Evolutionary conservation across 2,329 filamentous ascomycete genomes (phyloP).

Genomic region (Aureobasidium melanogenum): DNA sequence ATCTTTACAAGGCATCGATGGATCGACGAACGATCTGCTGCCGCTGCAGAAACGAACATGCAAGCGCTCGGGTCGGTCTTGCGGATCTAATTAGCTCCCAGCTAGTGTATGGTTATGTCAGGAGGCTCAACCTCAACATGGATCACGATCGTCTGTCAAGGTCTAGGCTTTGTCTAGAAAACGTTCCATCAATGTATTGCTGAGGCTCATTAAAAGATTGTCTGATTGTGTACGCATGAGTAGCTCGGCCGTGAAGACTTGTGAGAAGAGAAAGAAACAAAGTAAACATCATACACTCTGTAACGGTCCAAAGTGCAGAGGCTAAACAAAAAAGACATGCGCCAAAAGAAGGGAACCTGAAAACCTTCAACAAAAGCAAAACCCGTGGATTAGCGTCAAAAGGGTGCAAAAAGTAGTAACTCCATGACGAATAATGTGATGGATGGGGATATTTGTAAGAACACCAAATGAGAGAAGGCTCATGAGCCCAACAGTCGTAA

Average conservation of each 20-base stretch:
- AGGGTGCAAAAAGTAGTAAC: background rate
- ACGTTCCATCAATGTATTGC: background rate
- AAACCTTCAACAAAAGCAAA: background rate
- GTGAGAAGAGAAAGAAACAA: background rate
- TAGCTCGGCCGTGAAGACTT: constrained; percentile 3
- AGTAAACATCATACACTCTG: background rate
- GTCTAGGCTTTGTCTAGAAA: background rate
- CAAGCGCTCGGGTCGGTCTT: background rate
- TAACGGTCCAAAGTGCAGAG: background rate
- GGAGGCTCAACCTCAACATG: background rate
- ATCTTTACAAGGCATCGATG: background rate
- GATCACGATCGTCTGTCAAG: background rate
- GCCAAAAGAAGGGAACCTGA: background rate
- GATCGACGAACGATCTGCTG: constrained; percentile 1
- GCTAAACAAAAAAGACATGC: background rate
- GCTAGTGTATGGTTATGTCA: background rate
- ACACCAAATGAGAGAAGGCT: constrained; percentile 1
- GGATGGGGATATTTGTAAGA: constrained; percentile 2
- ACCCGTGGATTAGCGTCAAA: background rate
- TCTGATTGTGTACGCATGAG: constrained; percentile 3
- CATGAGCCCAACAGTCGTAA: background rate
- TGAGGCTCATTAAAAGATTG: background rate
- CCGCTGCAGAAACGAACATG: background rate
- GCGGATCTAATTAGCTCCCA: background rate
- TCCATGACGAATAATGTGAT: background rate